Percentiles rank a stretch among this genome's conserved stretches.
Evolutionary conservation across 139 green algal species (phyloP).

Genomic region (Coccomyxa sp.): DNA sequence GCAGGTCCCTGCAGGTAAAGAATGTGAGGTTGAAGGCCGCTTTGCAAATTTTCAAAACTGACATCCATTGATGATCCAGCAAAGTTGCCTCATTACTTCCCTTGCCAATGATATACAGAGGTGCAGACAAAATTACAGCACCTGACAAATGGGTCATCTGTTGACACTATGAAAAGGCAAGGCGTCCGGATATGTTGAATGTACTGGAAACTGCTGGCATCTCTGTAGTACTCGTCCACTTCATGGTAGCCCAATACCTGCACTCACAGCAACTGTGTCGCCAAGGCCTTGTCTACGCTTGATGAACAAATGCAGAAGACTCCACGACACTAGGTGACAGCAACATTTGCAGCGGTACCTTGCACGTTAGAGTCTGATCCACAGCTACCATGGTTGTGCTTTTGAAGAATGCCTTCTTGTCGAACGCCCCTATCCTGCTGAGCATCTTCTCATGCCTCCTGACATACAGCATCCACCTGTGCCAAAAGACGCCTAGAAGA

Average conservation of each 20-base stretch:
- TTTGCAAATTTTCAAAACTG: too few relatives aligned
- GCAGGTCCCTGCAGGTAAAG: not conserved
- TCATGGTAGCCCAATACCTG: not conserved
- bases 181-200: slow-evolving; percentile 2
- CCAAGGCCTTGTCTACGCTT: not conserved
- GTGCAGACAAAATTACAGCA: not conserved
- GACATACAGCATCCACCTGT: not conserved
- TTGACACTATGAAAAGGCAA: not conserved
- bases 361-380: not conserved
- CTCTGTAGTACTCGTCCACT: not conserved
- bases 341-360: not conserved
- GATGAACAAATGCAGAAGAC: not conserved
- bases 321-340: not conserved
- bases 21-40: not conserved
- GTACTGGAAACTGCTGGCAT: not conserved
- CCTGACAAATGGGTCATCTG: slow-evolving; percentile 1
- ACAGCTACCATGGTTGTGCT: not conserved
- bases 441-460: not conserved
- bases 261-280: not conserved
- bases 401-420: not conserved
- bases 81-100: not conserved
- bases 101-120: not conserved
- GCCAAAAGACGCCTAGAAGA: not conserved
- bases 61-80: not conserved
- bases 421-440: not conserved